Base-by-base conservation (phyloP, 83 land plant genomes). In the Larix sibirica region DNA sequence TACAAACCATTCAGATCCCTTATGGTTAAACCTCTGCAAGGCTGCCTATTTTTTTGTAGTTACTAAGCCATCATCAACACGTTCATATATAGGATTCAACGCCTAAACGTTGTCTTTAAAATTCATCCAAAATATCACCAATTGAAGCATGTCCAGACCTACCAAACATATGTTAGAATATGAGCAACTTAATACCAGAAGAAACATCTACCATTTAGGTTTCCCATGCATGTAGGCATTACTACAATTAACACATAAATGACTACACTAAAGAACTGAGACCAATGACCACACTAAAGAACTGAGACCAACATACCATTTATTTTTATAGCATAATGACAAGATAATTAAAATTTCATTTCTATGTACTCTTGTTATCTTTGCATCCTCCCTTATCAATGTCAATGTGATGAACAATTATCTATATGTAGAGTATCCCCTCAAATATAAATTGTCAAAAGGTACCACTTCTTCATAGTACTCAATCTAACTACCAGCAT, bases 81-180 rank as follows among this genome's bases (percentile, higher is more conserved):
- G 94, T 87, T 93, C 96, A 86, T 92, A 97, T 28, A 28, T 28
- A 28, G 23, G 95, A 90, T 60, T 94, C 92, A 24, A 23, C 80
- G 62, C 99, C 98, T 91, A 88, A 95, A 78, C 86, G 85, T 76
- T 92, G 96, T 42, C 87, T 88, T 77, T 95, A 42, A 85, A 87
- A 91, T 81, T 95, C 95, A 85, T 97, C 98, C 65, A 95, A 83
- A 75, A 91, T 84, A 85, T 95, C 94, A 61, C 93, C 91, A 84
- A 89, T 85, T 4, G 82, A 65, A 42, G 62, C 80, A 40, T 44
- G 54, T 54, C 81, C 87, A 62, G 82, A 71, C 2, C 85, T 88
- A 77, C 83, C 65, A 77, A 81, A 79, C 2, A 84, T 73, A 90
- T 90, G 87, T 28, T 54, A 69, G 47, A 69, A 18, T 69, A 69